Evolutionary conservation across 768 basidiomycete genomes (phyloP), one percentile per base, ranked within the genome.

Genomic region (Lentinula aciculospora): DNA sequence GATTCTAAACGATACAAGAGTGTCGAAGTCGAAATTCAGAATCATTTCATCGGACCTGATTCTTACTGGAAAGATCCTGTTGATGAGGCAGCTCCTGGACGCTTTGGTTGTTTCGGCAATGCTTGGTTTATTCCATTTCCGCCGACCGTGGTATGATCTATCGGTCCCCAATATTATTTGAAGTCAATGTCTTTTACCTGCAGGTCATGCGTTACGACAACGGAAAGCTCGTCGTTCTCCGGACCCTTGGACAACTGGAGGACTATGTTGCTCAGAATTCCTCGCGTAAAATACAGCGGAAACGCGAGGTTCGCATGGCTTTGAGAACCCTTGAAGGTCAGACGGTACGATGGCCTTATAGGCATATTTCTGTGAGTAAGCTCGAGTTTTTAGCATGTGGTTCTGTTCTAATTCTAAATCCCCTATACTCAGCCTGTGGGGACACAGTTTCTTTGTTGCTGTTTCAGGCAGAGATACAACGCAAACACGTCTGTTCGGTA

Each of bases 81-180:
- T 2, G 64, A 68, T 3, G 58, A 61, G 3, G 49, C 65, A 3
- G 62, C 64, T 3, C 68, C 72, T 0, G 71, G 74, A 0, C 74
- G 79, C 56, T 74, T 72, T 3, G 78, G 75, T 42, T 81, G 73
- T 66, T 92, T 90, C 65, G 89, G 89, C 8, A 86, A 88, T 60
- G 82, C 87, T 8, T 90, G 88, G 85, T 85, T 86, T 80, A 78
- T 89, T 28, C 88, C 89, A 3, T 92, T 92, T 63, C 89, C 89
- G 0, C 86, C 88, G 0, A 82, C 85, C 0, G 71, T 88, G 55
- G 85, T 84, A 62, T 54, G 76, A n/a, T 19, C 58, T 29, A 36
- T 58, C 50, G 17, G 37, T 55, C 36, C 21, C 17, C 3, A 21
- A 34, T 7, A 39, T 45, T 23, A 49, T 58, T 56, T 60, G 58